Evolutionary conservation across 208 protist genomes (phyloP).

Genomic region (Leishmania gerbilli): DNA sequence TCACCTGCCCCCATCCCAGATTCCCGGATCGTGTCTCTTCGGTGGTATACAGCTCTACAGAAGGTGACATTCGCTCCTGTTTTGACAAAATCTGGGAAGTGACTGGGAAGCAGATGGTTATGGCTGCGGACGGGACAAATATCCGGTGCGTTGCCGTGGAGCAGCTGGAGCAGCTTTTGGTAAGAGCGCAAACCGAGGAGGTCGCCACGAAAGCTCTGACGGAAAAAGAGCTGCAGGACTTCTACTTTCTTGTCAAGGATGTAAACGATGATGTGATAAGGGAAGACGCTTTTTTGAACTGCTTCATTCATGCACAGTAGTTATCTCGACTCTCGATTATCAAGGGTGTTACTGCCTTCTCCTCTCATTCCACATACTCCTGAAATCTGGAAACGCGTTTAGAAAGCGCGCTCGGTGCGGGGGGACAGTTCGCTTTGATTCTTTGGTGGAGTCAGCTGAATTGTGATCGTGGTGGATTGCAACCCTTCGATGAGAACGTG

Average conservation of each 20-base stretch:
- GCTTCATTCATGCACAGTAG: conserved; percentile 24
- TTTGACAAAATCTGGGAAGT: conserved; percentile 26
- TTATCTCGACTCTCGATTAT: not conserved
- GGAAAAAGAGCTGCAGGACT: conserved; percentile 18
- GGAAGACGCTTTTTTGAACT: conserved; percentile 28
- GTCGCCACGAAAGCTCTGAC: not conserved
- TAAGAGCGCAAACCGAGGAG: not conserved
- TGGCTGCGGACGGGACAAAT: conserved; percentile 1
- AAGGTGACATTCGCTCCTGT: conserved; percentile 21
- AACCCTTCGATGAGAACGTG: not conserved
- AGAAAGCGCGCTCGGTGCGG: not conserved
- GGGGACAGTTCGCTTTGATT: not conserved
- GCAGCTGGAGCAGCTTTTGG: conserved; percentile 18
- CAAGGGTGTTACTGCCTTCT: not conserved
- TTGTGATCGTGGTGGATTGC: not conserved
- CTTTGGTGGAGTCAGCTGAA: conserved; percentile 1
- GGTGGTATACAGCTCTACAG: conserved; percentile 19
- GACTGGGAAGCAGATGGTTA: conserved; percentile 8
- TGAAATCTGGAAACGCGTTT: not conserved
- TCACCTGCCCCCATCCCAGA: conserved; percentile 21
- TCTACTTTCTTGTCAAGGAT: conserved; percentile 28
- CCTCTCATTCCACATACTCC: not conserved
- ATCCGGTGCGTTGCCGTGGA: conserved; percentile 24
- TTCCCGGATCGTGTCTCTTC: conserved; percentile 27
- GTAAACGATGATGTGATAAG: conserved; percentile 11